Evolutionary conservation across 768 basidiomycete genomes (phyloP).

Genomic region (Hortiboletus campestris): DNA sequence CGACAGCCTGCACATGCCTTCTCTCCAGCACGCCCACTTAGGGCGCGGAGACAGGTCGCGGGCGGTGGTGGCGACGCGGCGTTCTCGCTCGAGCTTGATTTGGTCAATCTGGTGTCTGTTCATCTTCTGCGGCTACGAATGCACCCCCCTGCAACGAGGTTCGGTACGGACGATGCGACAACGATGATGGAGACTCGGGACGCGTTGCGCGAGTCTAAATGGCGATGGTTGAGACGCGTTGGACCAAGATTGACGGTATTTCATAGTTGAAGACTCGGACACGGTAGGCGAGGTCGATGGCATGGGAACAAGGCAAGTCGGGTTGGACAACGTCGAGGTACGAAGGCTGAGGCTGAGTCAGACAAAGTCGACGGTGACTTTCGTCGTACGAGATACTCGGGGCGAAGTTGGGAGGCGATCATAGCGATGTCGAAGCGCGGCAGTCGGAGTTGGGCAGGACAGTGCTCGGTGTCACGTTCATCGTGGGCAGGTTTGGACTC

Average conservation of each 20-base stretch:
- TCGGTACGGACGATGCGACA: not conserved
- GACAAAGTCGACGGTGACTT: not conserved
- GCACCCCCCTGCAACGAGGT: not conserved
- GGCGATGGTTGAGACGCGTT: not conserved
- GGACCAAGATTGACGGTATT: not conserved
- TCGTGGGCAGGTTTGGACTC: not conserved
- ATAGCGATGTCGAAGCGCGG: not conserved
- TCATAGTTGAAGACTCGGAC: not conserved
- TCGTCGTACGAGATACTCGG: no score
- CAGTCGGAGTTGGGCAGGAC: not conserved
- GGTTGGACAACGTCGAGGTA: no score
- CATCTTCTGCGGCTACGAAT: not conserved
- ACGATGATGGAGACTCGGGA: not conserved
- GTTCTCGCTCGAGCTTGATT: not conserved
- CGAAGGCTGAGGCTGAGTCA: not conserved
- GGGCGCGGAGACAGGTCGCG: slow-evolving; percentile 13
- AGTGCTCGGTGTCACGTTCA: not conserved
- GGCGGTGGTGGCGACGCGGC: slow-evolving; percentile 1
- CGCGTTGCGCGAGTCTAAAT: not conserved
- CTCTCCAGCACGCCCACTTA: slow-evolving; percentile 18
- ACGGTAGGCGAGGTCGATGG: not conserved
- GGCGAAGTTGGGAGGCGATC: not conserved
- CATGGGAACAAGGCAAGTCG: not conserved
- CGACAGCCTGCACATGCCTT: slow-evolving; percentile 7
- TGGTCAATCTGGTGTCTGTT: not conserved